These are phyloP conservation scores for Mangifera indica DNA, from an alignment of 345 rosid genomes.

Conservation along the genomic window DNA sequence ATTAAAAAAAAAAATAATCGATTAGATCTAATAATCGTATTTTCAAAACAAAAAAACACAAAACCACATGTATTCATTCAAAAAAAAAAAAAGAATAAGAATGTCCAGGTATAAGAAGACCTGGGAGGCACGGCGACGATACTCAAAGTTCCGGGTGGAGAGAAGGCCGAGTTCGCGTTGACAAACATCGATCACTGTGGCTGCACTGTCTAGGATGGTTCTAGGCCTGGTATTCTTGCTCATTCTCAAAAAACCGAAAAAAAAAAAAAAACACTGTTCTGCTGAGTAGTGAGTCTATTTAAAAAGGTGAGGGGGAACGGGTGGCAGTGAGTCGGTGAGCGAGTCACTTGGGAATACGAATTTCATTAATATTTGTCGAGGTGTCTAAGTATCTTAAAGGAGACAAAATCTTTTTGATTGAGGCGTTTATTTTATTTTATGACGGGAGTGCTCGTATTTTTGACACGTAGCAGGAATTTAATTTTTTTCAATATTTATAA, in stretches of 20 bases:
- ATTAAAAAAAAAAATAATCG: neutral
- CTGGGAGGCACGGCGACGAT: conserved; percentile 77
- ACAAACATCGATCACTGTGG: conserved; percentile 67
- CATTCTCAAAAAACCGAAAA: conserved; percentile 7
- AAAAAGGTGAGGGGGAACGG: neutral
- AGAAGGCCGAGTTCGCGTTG: conserved; percentile 76
- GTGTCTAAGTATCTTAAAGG: no score
- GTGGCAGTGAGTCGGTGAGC: neutral
- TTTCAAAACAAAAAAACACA: neutral
- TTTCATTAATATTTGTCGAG: no score
- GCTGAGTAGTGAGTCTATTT: neutral
- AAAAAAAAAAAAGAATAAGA: neutral
- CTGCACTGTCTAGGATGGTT: conserved; percentile 41
- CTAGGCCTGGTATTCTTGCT: conserved; percentile 35
- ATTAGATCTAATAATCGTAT: neutral
- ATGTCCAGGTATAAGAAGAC: conserved; percentile 29
- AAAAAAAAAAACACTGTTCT: no score
- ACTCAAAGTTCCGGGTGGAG: conserved; percentile 60
- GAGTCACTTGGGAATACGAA: no score
- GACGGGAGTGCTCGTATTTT: no score
- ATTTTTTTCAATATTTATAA: no score
- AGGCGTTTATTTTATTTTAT: no score
- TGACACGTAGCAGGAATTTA: no score
- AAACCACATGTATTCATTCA: neutral
- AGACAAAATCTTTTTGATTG: no score